Percentiles rank a stretch among this genome's conserved stretches.
phyloP scores from a whole-genome alignment of 2,329 filamentous ascomycete species.

The Neofusicoccum laricinum region DNA sequence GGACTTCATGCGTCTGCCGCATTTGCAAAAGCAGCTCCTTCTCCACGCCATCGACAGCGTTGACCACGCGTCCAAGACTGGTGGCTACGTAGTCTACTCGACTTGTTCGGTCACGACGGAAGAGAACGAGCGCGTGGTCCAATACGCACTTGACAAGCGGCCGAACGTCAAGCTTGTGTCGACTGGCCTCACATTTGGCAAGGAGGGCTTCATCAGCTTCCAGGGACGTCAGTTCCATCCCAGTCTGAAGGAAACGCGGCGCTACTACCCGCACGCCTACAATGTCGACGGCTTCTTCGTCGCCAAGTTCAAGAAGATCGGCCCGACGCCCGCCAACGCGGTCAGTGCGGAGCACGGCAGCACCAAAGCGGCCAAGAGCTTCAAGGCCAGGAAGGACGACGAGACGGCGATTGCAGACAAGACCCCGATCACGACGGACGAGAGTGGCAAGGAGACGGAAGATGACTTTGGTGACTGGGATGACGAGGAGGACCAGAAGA shows the following conservation, averaged over 20 bases:
- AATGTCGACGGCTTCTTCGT: slow-evolving; percentile 99
- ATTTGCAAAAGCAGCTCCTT: slow-evolving; percentile 91
- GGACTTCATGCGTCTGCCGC: slow-evolving; percentile 90
- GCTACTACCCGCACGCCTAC: slow-evolving; percentile 88
- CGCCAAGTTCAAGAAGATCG: slow-evolving; percentile 93
- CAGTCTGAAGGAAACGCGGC: slow-evolving; percentile 74
- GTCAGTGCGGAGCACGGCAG: slow-evolving; percentile 31
- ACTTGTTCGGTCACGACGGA: slow-evolving; percentile 94
- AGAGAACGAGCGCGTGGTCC: slow-evolving; percentile 90
- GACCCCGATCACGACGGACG: slow-evolving; percentile 54
- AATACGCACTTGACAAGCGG: slow-evolving; percentile 86
- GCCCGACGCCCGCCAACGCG: slow-evolving; percentile 65
- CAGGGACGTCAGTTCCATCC: slow-evolving; percentile 90
- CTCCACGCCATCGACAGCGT: slow-evolving; percentile 93
- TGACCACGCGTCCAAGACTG: slow-evolving; percentile 86
- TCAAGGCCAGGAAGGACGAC: slow-evolving; percentile 35
- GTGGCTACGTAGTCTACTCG: slow-evolving; percentile 93
- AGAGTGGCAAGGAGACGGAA: slow-evolving; percentile 29
- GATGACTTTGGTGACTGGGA: slow-evolving; percentile 50
- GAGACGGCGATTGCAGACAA: slow-evolving; percentile 57
- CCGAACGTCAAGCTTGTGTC: slow-evolving; percentile 94
- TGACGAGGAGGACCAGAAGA: slow-evolving; percentile 48
- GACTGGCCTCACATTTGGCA: slow-evolving; percentile 84
- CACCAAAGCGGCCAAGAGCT: slow-evolving; percentile 30
- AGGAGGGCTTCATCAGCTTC: slow-evolving; percentile 86